Evolutionary conservation across 139 green algal genomes (phyloP), one percentile per base, ranked within the genome.

Genomic region (Picochlorum sp.): DNA sequence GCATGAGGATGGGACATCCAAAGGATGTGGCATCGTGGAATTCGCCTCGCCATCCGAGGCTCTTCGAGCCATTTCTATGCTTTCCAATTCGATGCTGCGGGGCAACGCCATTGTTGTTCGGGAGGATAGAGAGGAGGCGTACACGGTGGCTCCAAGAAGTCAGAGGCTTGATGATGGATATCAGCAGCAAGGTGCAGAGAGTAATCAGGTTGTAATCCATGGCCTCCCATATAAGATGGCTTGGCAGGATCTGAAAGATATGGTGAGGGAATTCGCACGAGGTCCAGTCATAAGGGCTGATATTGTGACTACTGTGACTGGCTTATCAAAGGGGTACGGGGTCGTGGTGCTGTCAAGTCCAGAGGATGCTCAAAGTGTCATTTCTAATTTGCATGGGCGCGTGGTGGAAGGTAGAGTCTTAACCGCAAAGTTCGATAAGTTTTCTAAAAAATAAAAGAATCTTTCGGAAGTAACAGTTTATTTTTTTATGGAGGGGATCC

Each of bases 21-120:
- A 86, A 62, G 86, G 87, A 50, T 88, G 83, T 58, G 88, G 78
- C 49, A 80, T 92, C n/a, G 85, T 95, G n/a, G 84, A 90, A 61
- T 92, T 88, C 68, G 74, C 80, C 18, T 76, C 58, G 16, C 64
- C 76, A 1, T 60, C 70, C 11, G 79, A 87, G 37, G 88, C 88
- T 9, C 51, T 77, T 37, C 62, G 49, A 34, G 83, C 85, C 34
- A 88, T 93, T 61, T 60, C 31, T 49, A 57, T 77, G 41, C 69
- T 94, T 23, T 68, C 76, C 26, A 79, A 88, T 71, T 70, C 59
- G 16, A 77, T 69, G 38, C 73, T 87, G 28, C 44, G 63, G 8
- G 49, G 30, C 49, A 45, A 60, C 30, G 20, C 52, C 45, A 76
- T 79, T 51, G 31, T 73, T 5, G 24, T 73, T 41, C 21, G 49